Evolutionary conservation across 176 grass and related monocot genomes (phyloP).

Genomic region (Ensete ventricosum): DNA sequence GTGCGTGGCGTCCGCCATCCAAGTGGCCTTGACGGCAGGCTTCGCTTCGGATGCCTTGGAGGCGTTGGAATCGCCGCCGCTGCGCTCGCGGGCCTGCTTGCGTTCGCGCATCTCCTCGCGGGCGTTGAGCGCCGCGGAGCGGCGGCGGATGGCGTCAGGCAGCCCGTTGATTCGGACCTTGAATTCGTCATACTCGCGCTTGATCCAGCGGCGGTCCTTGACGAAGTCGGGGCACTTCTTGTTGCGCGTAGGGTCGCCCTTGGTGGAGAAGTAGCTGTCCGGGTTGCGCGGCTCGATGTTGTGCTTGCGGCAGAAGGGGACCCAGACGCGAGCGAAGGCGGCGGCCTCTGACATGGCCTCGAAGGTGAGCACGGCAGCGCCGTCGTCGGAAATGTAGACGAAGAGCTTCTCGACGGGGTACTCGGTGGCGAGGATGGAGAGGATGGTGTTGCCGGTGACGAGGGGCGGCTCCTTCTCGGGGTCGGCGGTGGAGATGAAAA

Average conservation of each 20-base stretch:
- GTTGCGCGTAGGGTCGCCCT: slow-evolving; percentile 68
- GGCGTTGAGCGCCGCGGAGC: slow-evolving; percentile 43
- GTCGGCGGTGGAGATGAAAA: slow-evolving; percentile 47
- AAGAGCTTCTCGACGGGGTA: slow-evolving; percentile 43
- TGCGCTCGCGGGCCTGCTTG: slow-evolving; percentile 21
- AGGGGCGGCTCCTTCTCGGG: slow-evolving; percentile 43
- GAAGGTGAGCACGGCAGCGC: slow-evolving; percentile 37
- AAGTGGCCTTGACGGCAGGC: slow-evolving; percentile 35
- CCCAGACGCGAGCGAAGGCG: slow-evolving; percentile 34
- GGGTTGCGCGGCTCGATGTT: slow-evolving; percentile 66
- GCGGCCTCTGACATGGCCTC: slow-evolving; percentile 40
- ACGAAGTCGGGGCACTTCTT: slow-evolving; percentile 73
- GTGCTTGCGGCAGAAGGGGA: slow-evolving; percentile 91
- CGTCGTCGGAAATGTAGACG: slow-evolving; percentile 39
- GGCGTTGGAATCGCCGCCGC: not conserved
- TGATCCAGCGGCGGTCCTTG: slow-evolving; percentile 83
- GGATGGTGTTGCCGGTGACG: slow-evolving; percentile 36
- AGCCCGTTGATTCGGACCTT: slow-evolving; percentile 71
- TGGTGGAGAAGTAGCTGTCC: slow-evolving; percentile 63
- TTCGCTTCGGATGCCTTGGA: not conserved
- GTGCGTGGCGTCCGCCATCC: slow-evolving; percentile 82
- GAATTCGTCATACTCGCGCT: slow-evolving; percentile 83
- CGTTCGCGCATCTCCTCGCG: slow-evolving; percentile 29
- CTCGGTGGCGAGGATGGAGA: slow-evolving; percentile 40
- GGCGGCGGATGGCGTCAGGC: slow-evolving; percentile 51